A percentile compares a stretch with the other conserved stretches of the same genome.
Conservation (phyloP, 257 asterid genomes). For the Prunella vulgaris region DNA sequence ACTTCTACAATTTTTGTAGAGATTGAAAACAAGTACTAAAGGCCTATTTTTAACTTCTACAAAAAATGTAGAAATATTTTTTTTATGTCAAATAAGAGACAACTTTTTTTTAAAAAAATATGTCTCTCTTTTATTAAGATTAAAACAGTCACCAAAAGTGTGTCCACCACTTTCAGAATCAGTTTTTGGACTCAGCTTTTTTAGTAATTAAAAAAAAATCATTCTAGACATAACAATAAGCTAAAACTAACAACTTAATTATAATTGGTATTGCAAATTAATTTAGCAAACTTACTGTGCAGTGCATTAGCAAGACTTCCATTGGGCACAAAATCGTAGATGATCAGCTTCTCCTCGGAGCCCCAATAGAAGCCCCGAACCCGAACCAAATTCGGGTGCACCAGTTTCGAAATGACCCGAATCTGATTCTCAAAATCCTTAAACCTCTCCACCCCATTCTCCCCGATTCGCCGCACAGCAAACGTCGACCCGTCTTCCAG, state of each 20-base stretch:
- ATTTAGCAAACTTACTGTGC: constrained; percentile 49
- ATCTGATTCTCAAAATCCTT: constrained; percentile 75
- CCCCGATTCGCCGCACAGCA: constrained; percentile 83
- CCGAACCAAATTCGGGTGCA: constrained; percentile 75
- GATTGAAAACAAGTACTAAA: too few relatives aligned
- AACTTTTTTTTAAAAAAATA: too few relatives aligned
- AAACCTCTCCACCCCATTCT: constrained; percentile 65
- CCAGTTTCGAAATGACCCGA: constrained; percentile 55
- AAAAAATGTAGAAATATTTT: too few relatives aligned
- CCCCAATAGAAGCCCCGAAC: constrained; percentile 94
- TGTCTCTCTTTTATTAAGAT: too few relatives aligned
- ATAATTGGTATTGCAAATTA: background rate
- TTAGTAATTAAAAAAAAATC: too few relatives aligned
- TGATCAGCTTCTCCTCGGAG: constrained; percentile 69
- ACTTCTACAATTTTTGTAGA: too few relatives aligned
- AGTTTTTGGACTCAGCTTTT: too few relatives aligned
- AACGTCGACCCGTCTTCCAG: constrained; percentile 69
- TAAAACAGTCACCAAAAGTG: too few relatives aligned
- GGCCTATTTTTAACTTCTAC: too few relatives aligned
- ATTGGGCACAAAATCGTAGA: constrained; percentile 84
- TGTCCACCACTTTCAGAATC: too few relatives aligned
- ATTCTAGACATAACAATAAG: too few relatives aligned
- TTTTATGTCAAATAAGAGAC: too few relatives aligned
- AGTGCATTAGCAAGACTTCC: constrained; percentile 86
- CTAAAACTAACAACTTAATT: background rate